These are phyloP conservation scores for Torrubiellomyces zombiae DNA, from an alignment of 2,329 filamentous ascomycete species.

Conservation along the genomic window DNA sequence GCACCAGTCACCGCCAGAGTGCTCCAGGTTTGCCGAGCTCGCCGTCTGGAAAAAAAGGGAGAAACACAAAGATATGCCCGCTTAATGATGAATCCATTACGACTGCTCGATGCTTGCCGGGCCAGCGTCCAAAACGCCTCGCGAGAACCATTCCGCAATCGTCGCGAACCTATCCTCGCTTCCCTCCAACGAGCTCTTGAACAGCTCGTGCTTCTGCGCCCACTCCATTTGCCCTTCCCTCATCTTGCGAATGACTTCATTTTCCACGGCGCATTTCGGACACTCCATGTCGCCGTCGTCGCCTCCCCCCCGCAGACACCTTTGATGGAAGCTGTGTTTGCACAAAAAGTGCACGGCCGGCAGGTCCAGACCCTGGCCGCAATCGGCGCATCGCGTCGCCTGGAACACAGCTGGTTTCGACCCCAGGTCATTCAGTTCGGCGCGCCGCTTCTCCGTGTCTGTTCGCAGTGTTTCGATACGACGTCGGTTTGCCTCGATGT, in stretches of 20 bases:
- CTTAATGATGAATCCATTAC: not conserved
- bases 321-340: conserved; percentile 91
- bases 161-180: conserved; percentile 79
- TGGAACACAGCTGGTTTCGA: conserved; percentile 80
- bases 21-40: too few species aligned
- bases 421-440: conserved; percentile 61
- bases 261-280: conserved; percentile 67
- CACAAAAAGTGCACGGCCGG: conserved; percentile 92
- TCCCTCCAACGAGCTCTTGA: conserved; percentile 59
- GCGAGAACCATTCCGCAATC: conserved; percentile 84
- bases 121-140: conserved; percentile 64
- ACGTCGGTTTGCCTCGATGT: conserved; percentile 65
- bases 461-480: conserved; percentile 69
- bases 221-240: conserved; percentile 73
- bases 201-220: conserved; percentile 75
- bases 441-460: conserved; percentile 66
- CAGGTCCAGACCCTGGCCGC: conserved; percentile 61
- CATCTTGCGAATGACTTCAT: conserved; percentile 79
- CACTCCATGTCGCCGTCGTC: conserved; percentile 58
- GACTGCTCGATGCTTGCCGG: conserved; percentile 12
- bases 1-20: too few species aligned
- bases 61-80: too few species aligned
- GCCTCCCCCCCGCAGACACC: conserved; percentile 47
- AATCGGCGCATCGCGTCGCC: conserved; percentile 73
- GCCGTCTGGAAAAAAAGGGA: too few species aligned